Evolutionary conservation across 2,329 filamentous ascomycete genomes (phyloP).

Genomic region (Orbilia quercus): DNA sequence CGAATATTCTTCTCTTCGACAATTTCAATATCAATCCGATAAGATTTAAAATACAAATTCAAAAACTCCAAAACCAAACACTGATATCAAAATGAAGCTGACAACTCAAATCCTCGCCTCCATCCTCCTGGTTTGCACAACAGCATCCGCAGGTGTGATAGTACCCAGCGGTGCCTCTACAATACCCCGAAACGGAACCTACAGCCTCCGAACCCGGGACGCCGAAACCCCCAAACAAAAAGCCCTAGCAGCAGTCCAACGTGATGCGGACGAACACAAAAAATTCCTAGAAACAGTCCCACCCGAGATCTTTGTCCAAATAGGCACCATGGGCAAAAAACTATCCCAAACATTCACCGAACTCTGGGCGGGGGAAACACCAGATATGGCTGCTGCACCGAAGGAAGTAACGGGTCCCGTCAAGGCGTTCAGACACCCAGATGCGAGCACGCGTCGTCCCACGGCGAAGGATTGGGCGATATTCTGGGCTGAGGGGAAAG

Average conservation of each 20-base stretch:
- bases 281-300: constrained; percentile 15
- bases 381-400: constrained; percentile 11
- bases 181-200: background rate
- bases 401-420: background rate
- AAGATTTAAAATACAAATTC: background rate
- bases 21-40: background rate
- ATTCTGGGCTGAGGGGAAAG: background rate
- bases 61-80: too few relatives aligned
- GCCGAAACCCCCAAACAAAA: background rate
- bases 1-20: background rate
- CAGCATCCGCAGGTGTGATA: background rate
- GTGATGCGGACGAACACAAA: background rate
- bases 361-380: constrained; percentile 2
- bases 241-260: constrained; percentile 1
- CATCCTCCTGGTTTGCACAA: constrained; percentile 4
- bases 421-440: background rate
- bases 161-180: background rate
- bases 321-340: constrained; percentile 5
- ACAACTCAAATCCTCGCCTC: constrained; percentile 6
- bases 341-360: constrained; percentile 7
- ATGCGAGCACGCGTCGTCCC: background rate
- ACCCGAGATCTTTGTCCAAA: constrained; percentile 4
- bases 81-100: constrained; percentile 24
- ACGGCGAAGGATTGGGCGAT: constrained; percentile 19
- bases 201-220: background rate